A percentile compares a stretch with the other conserved stretches of the same genome.
phyloP scores from a whole-genome alignment of 2,329 filamentous ascomycete genomes.

The Trichoderma endophyticum region DNA sequence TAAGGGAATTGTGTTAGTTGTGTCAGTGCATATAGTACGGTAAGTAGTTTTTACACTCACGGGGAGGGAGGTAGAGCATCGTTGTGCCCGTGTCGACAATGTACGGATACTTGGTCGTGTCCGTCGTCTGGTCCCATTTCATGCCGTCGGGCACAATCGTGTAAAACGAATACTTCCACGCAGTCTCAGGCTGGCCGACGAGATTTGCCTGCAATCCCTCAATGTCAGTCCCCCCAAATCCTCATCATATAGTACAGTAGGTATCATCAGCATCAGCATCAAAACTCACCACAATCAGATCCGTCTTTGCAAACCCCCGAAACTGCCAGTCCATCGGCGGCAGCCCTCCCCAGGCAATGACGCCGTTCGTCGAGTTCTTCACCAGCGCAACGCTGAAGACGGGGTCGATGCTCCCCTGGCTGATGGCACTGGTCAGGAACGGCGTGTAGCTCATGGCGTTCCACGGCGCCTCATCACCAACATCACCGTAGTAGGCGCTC shows the following conservation, averaged over 20 bases:
- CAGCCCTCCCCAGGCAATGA: slow-evolving; percentile 47
- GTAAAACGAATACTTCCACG: slow-evolving; percentile 50
- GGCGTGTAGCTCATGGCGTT: slow-evolving; percentile 45
- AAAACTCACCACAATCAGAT: slow-evolving; percentile 45
- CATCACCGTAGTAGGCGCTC: slow-evolving; percentile 43
- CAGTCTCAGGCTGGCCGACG: slow-evolving; percentile 35
- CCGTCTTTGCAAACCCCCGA: slow-evolving; percentile 33
- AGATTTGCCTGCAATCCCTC: slow-evolving; percentile 41
- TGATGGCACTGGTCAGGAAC: slow-evolving; percentile 47
- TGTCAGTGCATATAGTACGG: background rate
- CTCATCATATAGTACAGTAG: background rate
- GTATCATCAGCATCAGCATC: background rate
- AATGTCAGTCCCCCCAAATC: background rate
- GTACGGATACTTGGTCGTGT: slow-evolving; percentile 44
- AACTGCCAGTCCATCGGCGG: slow-evolving; percentile 36
- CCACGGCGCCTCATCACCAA: slow-evolving; percentile 37
- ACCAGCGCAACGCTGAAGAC: slow-evolving; percentile 48
- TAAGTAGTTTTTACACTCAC: slow-evolving; percentile 32
- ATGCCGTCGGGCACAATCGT: slow-evolving; percentile 51
- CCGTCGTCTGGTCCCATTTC: slow-evolving; percentile 41
- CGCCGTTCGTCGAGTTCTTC: slow-evolving; percentile 44
- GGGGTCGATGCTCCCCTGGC: slow-evolving; percentile 43
- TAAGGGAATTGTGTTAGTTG: slow-evolving; percentile 21
- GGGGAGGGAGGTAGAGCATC: slow-evolving; percentile 47
- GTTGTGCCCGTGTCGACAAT: slow-evolving; percentile 54